Conservation (phyloP, 129 eudicot species). For the Calendula officinalis region DNA sequence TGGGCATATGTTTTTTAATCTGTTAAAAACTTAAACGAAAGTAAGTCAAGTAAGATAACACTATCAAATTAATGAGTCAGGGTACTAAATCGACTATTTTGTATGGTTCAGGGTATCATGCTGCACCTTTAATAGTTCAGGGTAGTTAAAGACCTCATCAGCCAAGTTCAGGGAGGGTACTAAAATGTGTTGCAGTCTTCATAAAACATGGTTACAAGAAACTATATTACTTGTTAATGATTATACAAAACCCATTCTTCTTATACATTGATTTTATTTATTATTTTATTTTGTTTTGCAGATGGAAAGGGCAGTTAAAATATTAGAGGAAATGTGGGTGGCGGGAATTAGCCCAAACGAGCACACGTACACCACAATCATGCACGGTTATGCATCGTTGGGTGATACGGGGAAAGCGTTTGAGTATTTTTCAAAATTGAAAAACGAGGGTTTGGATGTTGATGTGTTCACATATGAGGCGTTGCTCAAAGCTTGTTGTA, state of each 20-base stretch:
- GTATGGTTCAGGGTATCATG: too few species aligned
- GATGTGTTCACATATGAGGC: conserved; percentile 90
- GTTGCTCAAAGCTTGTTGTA: conserved; percentile 92
- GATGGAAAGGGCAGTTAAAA: conserved; percentile 86
- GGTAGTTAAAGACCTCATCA: too few species aligned
- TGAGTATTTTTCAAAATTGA: conserved; percentile 72
- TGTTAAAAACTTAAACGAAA: too few species aligned
- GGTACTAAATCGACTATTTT: too few species aligned
- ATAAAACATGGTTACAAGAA: too few species aligned
- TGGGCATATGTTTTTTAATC: too few species aligned
- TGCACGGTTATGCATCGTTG: conserved; percentile 96
- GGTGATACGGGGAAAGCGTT: conserved; percentile 98
- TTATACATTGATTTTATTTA: background rate
- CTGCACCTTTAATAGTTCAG: too few species aligned
- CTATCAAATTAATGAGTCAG: too few species aligned
- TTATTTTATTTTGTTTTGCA: conserved; percentile 32
- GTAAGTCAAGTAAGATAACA: too few species aligned
- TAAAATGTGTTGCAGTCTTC: too few species aligned
- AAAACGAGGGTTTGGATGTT: conserved; percentile 84
- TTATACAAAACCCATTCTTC: background rate
- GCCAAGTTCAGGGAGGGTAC: too few species aligned
- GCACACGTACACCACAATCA: conserved; percentile 82
- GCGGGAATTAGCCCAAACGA: conserved; percentile 78
- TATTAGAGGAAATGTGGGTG: conserved; percentile 79
- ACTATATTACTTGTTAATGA: background rate